Evolutionary conservation across 108 stramenopile genomes (phyloP).

Genomic region (Pseudonitzschia multiseries): DNA sequence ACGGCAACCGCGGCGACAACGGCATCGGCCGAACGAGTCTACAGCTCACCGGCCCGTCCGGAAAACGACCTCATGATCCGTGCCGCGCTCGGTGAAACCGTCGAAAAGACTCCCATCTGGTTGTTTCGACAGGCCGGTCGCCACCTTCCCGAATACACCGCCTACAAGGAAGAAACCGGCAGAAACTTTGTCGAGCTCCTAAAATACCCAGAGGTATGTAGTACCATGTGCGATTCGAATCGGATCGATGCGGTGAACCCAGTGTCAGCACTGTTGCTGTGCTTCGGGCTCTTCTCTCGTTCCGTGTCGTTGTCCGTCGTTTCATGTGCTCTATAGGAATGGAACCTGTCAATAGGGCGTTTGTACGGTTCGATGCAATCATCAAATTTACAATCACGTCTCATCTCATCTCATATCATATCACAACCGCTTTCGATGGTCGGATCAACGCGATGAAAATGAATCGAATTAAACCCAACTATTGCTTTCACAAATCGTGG

Average conservation of each 20-base stretch:
- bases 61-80: conserved; percentile 84
- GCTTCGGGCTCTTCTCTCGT: not conserved
- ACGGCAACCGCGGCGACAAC: not conserved
- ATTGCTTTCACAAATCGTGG: no score
- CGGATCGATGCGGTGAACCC: not conserved
- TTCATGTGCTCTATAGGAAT: no score
- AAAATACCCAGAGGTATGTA: conserved; percentile 63
- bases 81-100: conserved; percentile 69
- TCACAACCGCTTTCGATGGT: no score
- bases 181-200: conserved; percentile 92
- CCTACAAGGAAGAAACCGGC: conserved; percentile 81
- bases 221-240: not conserved
- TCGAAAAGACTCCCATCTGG: conserved; percentile 89
- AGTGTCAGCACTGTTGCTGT: no score
- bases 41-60: conserved; percentile 40
- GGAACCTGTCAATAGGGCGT: no score
- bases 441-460: no score
- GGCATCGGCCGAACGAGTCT: conserved; percentile 9
- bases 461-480: no score
- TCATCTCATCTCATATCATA: no score
- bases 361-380: not conserved
- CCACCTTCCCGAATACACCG: conserved; percentile 92
- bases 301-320: not conserved
- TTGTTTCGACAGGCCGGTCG: conserved; percentile 94
- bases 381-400: not conserved